phyloP scores from a whole-genome alignment of 2,329 filamentous ascomycete genomes.

The Cordyceps cateniannulata region DNA sequence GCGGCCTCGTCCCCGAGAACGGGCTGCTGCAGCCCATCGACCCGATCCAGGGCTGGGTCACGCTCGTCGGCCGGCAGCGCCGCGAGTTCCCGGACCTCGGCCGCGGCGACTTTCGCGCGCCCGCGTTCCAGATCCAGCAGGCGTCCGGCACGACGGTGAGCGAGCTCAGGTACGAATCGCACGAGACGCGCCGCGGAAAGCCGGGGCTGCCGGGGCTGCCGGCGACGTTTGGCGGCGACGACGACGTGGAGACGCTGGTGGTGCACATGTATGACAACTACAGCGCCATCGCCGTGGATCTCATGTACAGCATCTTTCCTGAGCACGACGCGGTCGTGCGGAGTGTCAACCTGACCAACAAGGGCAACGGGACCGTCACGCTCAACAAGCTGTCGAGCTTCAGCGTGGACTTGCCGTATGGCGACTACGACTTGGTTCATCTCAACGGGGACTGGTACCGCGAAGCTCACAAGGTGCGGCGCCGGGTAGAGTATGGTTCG shows the following conservation, averaged over 20 bases:
- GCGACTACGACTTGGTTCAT: conserved; percentile 56
- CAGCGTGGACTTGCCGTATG: conserved; percentile 53
- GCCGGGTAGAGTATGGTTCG: conserved; percentile 49
- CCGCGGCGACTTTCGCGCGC: conserved; percentile 55
- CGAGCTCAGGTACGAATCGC: conserved; percentile 51
- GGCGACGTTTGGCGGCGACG: conserved; percentile 49
- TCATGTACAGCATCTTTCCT: conserved; percentile 59
- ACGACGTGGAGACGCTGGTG: conserved; percentile 52
- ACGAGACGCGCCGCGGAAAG: conserved; percentile 50
- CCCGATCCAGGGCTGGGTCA: conserved; percentile 45
- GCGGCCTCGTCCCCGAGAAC: conserved; percentile 47
- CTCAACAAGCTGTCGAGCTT: conserved; percentile 54
- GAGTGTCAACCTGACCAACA: conserved; percentile 56
- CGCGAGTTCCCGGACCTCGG: conserved; percentile 60
- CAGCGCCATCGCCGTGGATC: conserved; percentile 49
- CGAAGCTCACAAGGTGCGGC: conserved; percentile 48
- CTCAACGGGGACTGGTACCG: conserved; percentile 57
- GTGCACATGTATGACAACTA: conserved; percentile 53
- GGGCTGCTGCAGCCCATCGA: conserved; percentile 29
- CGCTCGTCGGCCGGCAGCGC: conserved; percentile 41
- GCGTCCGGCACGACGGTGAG: conserved; percentile 52
- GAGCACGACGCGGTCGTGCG: conserved; percentile 53
- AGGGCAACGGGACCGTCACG: conserved; percentile 43
- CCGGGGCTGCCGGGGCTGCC: conserved; percentile 50
- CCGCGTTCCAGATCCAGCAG: conserved; percentile 55